Percentiles rank a stretch among this genome's conserved stretches.
Evolutionary conservation across 768 basidiomycete species (phyloP).

Genomic region (Hysterangium stoloniferum): DNA sequence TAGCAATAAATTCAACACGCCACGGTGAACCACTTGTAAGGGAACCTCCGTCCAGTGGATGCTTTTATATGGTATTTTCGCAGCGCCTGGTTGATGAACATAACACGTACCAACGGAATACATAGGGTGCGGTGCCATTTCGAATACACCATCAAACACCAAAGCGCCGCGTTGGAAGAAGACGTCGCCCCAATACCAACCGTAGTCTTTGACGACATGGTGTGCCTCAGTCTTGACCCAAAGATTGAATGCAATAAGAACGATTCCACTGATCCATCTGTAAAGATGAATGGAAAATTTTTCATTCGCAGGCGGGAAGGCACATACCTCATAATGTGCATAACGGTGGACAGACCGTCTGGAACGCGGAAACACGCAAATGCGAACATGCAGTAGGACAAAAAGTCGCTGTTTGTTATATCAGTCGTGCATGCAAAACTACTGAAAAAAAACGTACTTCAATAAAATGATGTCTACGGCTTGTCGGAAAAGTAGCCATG

Average conservation of each 20-base stretch:
- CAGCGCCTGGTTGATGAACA: too few relatives aligned
- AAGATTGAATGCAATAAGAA: slow-evolving; percentile 87
- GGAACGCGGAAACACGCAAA: slow-evolving; percentile 90
- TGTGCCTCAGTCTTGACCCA: slow-evolving; percentile 99
- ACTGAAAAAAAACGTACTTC: slow-evolving; percentile 45
- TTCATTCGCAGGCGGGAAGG: not conserved
- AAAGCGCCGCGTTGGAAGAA: slow-evolving; percentile 91
- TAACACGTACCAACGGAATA: slow-evolving; percentile 79
- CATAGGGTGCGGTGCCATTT: slow-evolving; percentile 91
- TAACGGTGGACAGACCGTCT: slow-evolving; percentile 56
- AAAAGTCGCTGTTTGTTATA: slow-evolving; percentile 63
- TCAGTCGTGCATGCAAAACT: slow-evolving; percentile 5
- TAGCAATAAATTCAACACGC: too few relatives aligned
- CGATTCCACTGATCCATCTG: slow-evolving; percentile 83
- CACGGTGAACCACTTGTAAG: too few relatives aligned
- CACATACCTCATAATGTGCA: slow-evolving; percentile 70
- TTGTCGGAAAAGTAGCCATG: slow-evolving; percentile 94
- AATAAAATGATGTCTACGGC: slow-evolving; percentile 93
- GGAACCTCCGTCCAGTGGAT: too few relatives aligned
- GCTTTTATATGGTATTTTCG: too few relatives aligned
- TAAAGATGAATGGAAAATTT: slow-evolving; percentile 6
- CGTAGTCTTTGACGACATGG: slow-evolving; percentile 94
- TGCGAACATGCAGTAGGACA: slow-evolving; percentile 92
- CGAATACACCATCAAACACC: slow-evolving; percentile 97
- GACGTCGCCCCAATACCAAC: slow-evolving; percentile 95